phyloP scores from a whole-genome alignment of 1,139 yeast species.

The Hanseniaspora uvarum region DNA sequence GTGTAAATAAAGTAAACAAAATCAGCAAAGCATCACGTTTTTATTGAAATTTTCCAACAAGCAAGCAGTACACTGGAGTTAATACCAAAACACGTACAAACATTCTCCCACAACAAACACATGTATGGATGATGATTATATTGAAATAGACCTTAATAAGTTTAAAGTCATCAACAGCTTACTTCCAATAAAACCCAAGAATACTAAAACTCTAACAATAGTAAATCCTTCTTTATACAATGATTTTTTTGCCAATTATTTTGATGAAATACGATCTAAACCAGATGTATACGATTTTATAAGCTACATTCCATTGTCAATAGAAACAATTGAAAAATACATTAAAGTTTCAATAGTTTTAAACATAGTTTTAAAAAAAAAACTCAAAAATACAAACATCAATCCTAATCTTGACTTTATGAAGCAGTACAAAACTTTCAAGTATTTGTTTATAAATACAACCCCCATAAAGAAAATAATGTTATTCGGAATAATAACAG shows the following conservation, averaged over 20 bases:
- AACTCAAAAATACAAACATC: background rate
- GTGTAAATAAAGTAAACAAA: background rate
- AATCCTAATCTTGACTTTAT: background rate
- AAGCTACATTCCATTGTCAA: background rate
- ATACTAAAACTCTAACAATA: background rate
- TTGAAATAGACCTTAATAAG: background rate
- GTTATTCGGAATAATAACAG: constrained; percentile 6
- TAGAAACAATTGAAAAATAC: background rate
- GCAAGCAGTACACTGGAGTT: no score
- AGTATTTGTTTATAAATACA: constrained; percentile 2
- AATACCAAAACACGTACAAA: no score
- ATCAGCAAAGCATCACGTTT: no score
- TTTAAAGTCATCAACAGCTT: background rate
- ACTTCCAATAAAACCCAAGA: background rate
- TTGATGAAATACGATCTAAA: background rate
- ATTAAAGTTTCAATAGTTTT: background rate
- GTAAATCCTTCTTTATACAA: background rate
- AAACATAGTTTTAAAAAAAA: background rate
- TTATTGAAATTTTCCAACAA: no score
- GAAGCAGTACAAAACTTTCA: background rate
- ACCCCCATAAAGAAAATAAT: background rate
- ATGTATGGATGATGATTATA: background rate
- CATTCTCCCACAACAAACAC: background rate
- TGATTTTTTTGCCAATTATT: background rate
- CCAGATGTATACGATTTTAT: background rate